Percentiles rank a stretch among this genome's conserved stretches.
Conservation (phyloP, 495 filamentous ascomycete genomes). For the Neurospora terricola region DNA sequence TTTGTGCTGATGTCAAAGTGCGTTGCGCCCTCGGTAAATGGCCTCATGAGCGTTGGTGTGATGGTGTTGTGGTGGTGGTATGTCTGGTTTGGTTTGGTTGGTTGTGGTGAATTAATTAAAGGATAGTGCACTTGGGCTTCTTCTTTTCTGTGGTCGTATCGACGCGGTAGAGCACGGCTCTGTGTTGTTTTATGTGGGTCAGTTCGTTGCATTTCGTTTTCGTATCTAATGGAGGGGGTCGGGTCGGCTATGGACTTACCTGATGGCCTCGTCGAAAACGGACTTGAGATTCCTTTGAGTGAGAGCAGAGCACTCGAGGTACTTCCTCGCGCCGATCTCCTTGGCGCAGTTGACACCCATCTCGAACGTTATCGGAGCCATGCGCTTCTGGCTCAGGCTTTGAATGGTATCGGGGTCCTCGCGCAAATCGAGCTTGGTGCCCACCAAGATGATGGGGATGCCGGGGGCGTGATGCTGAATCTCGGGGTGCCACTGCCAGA, state of each 20-base stretch:
- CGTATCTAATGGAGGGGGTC: background rate
- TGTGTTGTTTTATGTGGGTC: constrained; percentile 19
- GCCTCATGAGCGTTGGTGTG: background rate
- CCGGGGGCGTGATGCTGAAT: constrained; percentile 93
- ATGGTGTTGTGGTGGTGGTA: background rate
- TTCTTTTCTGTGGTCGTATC: constrained; percentile 53
- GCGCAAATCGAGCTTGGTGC: constrained; percentile 92
- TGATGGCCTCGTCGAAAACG: constrained; percentile 95
- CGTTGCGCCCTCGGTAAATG: background rate
- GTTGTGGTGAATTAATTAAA: constrained; percentile 35
- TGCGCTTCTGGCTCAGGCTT: constrained; percentile 69
- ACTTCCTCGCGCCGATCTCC: constrained; percentile 89
- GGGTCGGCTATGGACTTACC: constrained; percentile 41
- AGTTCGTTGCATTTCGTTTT: constrained; percentile 8
- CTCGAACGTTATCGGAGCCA: constrained; percentile 87
- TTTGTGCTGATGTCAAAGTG: background rate
- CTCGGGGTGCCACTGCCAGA: constrained; percentile 79
- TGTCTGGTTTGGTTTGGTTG: background rate
- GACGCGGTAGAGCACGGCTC: constrained; percentile 75
- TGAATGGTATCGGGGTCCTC: constrained; percentile 78
- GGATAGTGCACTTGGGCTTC: constrained; percentile 62
- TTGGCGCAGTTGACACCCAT: constrained; percentile 76
- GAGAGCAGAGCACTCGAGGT: constrained; percentile 95
- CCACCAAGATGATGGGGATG: constrained; percentile 93
- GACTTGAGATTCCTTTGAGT: constrained; percentile 95